Base-by-base conservation (phyloP, 371 early-diverging fungal species). In the Mortierella sp. region DNA sequence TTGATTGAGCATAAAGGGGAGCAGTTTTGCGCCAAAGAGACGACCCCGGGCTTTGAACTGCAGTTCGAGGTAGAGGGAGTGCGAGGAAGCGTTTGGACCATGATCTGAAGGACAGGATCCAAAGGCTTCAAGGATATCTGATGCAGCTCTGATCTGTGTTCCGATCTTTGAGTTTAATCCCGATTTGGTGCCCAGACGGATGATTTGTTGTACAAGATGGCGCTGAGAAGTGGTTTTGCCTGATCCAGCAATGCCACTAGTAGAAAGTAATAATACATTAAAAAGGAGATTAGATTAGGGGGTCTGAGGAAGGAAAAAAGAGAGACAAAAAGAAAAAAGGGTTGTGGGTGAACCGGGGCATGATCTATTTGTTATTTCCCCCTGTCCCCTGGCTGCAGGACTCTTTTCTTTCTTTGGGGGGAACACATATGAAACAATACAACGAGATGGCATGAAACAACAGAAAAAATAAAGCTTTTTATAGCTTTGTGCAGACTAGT, bases 1-100 rank as follows among this genome's bases (percentile, higher is more conserved):
- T 47, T 93, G 91, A 79, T 97, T 96, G 40, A 98, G 88, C 47
- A 95, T 85, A 75, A 91, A 97, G 11, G 93, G 88, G 37, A 95
- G 88, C n/a, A 92, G 70, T 75, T 93, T 92, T 10, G 90, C 87
- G 58, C 97, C 96, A 37, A 90, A 84, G 69, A 98, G 91, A 30
- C 89, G 90, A 12, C 96, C 95, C 30, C 88, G 85, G 45, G 87
- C 89, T 83, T 92, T 89, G 80, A 96, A 97, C 80, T 95, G 95
- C 37, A 95, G 84, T 67, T 95, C 94, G 45, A 93, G 91, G 84
- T 93, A 96, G 72, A 92, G 87, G 22, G 89, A 94, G 78, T 87
- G 89, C 59, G 91, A 88, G 22, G 90, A 92, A 40, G 90, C 90
- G 70, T 91, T 92, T 57, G 78, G 72, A 76, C 94, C 94, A 70